Percentiles rank a stretch among this genome's conserved stretches.
These are phyloP conservation scores for Malus hybrid DNA, from an alignment of 331 rosid genomes.

Conservation along the genomic window DNA sequence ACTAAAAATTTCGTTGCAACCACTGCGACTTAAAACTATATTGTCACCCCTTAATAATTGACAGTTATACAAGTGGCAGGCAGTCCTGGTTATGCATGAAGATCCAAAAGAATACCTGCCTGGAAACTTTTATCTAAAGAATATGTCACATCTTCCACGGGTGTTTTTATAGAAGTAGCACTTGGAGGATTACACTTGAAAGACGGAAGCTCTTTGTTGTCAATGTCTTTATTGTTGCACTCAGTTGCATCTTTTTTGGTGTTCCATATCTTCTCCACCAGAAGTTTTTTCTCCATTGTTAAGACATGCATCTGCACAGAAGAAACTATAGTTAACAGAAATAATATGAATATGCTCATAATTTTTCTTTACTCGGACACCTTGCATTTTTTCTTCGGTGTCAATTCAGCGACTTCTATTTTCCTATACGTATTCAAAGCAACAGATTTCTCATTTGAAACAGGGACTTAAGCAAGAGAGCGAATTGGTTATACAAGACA, in stretches of 20 bases:
- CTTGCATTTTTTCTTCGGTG: neutral
- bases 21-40: neutral
- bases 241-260: conserved; percentile 13
- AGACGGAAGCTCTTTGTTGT: conserved; percentile 34
- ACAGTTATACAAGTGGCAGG: neutral
- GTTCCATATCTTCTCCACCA: conserved; percentile 37
- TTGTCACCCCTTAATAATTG: neutral
- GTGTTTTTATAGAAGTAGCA: conserved; percentile 36
- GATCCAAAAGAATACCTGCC: conserved; percentile 59
- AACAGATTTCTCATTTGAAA: neutral
- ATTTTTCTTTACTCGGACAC: neutral
- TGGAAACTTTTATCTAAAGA: conserved; percentile 36
- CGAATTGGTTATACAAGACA: neutral
- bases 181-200: conserved; percentile 32
- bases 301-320: conserved; percentile 51
- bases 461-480: neutral
- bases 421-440: neutral
- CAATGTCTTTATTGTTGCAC: conserved; percentile 26
- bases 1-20: neutral
- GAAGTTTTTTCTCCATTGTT: conserved; percentile 44
- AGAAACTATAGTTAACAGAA: neutral
- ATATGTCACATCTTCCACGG: conserved; percentile 32
- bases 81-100: neutral
- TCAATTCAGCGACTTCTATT: neutral
- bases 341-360: neutral